Evolutionary conservation across 768 basidiomycete genomes (phyloP).

Genomic region (Lentinula lateritia): DNA sequence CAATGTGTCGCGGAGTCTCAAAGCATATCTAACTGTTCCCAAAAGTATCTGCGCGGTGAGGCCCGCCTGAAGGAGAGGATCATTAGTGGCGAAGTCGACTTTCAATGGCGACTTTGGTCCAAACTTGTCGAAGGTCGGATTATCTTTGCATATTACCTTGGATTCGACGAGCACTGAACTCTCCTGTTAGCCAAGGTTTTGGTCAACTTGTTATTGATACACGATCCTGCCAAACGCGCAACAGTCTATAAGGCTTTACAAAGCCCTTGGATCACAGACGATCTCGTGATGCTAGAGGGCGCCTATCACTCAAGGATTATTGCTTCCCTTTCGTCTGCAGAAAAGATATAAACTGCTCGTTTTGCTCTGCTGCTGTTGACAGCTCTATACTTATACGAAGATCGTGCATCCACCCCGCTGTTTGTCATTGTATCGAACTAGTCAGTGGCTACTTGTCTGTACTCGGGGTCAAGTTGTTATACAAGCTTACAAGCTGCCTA

Average conservation of each 20-base stretch:
- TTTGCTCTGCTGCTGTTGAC: no score
- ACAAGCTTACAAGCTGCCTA: no score
- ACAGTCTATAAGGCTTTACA: slow-evolving; percentile 59
- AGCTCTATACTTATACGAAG: no score
- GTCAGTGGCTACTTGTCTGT: no score
- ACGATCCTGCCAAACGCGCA: slow-evolving; percentile 51
- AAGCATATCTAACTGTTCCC: slow-evolving; percentile 30
- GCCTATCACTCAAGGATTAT: slow-evolving; percentile 56
- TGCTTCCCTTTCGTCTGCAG: slow-evolving; percentile 3
- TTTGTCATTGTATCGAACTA: no score
- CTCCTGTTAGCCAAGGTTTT: slow-evolving; percentile 48
- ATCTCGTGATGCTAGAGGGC: slow-evolving; percentile 53
- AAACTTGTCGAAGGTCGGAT: neutral
- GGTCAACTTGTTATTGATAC: slow-evolving; percentile 55
- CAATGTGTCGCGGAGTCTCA: slow-evolving; percentile 28
- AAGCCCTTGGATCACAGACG: slow-evolving; percentile 62
- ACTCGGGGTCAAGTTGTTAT: no score
- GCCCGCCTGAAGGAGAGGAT: slow-evolving; percentile 65
- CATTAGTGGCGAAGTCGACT: slow-evolving; percentile 54
- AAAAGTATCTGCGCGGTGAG: slow-evolving; percentile 44
- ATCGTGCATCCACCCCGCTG: no score
- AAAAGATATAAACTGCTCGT: neutral
- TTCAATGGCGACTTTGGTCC: slow-evolving; percentile 48
- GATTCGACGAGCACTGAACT: neutral
- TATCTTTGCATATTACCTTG: neutral